Base-by-base conservation (phyloP, 805 yeast species). In the Kuraishia floccosa region DNA sequence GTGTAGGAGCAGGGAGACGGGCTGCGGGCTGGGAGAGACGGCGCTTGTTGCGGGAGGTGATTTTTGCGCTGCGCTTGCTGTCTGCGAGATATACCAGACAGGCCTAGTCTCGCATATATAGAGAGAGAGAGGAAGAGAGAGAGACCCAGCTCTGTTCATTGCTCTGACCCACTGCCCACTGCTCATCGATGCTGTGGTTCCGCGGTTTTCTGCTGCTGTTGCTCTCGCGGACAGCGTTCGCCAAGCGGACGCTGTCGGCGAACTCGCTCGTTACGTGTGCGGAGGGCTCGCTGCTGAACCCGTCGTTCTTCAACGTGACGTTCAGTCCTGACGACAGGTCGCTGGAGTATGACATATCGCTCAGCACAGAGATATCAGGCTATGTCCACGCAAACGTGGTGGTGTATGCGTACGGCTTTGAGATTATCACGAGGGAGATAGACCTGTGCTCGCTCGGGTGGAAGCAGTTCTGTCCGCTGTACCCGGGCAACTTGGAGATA, bases 381-480 rank as follows among this genome's bases (percentile, higher is more conserved):
- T 63, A 76, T 41, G 72, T 87, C 39, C 49, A 50, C 24, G 96
- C 94, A 2, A 69, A 71, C 31, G 61, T 83, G 16, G 72, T 69
- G 27, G 82, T 86, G 10, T 84, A 73, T 46, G 95, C 95, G 4
- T 87, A 85, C 49, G 96, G 96, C 1, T 78, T 86, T 57, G 55
- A 62, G 35, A 68, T 84, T 47, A 76, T 85, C 39, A 54, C 65
- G 5, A 59, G 65, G 43, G 44, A 49, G 1, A 51, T 86, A 30
- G 69, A 84, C 46, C 58, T 84, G 36, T 87, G 96, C 59, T 34
- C 39, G 19, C 53, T 71, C 31, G 71, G 71, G 20, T 77, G 93
- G 80, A 80, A 79, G 47, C 94, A 87, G 58, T 82, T 87, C 49
- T 87, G 96, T 56, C 96, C 96, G 1, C 52, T 87, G 21, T 75